These are phyloP conservation scores for Elsinoe arachidis DNA, from an alignment of 2,329 filamentous ascomycete genomes.

Conservation along the genomic window DNA sequence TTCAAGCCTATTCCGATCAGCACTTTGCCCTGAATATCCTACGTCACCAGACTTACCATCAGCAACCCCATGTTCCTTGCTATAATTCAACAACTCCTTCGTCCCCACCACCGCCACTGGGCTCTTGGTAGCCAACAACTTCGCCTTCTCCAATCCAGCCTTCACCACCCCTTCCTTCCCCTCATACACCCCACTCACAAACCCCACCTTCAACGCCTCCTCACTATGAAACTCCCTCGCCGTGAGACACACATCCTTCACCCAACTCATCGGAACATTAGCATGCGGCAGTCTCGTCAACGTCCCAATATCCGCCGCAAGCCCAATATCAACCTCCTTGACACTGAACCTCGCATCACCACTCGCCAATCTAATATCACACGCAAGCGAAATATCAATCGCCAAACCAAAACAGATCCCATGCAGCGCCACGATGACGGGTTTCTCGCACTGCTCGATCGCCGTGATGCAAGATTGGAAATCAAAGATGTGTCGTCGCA, in stretches of 20 bases:
- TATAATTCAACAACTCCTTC: conserved; percentile 78
- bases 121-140: conserved; percentile 66
- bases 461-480: conserved; percentile 73
- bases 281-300: conserved; percentile 64
- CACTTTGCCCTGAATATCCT: neutral
- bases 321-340: conserved; percentile 74
- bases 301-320: conserved; percentile 73
- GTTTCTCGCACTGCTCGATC: conserved; percentile 83
- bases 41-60: conserved; percentile 52
- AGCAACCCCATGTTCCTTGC: conserved; percentile 64
- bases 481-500: conserved; percentile 62
- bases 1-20: conserved; percentile 47
- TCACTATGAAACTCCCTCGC: conserved; percentile 60
- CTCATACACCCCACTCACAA: conserved; percentile 57
- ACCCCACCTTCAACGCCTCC: conserved; percentile 62
- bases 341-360: conserved; percentile 56
- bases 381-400: conserved; percentile 59
- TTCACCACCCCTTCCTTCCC: conserved; percentile 53
- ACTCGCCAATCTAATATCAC: conserved; percentile 58
- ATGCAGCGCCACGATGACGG: conserved; percentile 74
- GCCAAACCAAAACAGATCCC: conserved; percentile 69
- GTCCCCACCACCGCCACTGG: conserved; percentile 81
- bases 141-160: conserved; percentile 55
- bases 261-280: conserved; percentile 63
- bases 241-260: conserved; percentile 68